Evolutionary conservation across 208 protist species (phyloP).

Genomic region (Jaenimonas drosophilae): DNA sequence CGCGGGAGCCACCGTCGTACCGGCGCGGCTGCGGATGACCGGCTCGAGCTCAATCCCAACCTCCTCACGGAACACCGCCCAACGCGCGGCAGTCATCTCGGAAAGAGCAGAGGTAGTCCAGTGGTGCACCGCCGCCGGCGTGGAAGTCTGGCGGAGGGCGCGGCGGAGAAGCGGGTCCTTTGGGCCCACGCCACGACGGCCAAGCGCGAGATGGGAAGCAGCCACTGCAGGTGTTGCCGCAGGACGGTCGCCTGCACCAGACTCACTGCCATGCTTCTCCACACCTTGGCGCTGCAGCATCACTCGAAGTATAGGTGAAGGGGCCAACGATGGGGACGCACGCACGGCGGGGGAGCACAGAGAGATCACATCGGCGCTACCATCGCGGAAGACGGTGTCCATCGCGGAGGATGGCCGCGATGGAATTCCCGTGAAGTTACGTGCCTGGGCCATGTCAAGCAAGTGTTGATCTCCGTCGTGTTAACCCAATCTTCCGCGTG

Average conservation of each 20-base stretch:
- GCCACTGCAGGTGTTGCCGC: too few relatives aligned
- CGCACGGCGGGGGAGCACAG: slow-evolving; percentile 4
- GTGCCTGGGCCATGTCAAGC: too few relatives aligned
- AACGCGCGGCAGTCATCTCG: slow-evolving; percentile 51
- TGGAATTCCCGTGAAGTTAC: too few relatives aligned
- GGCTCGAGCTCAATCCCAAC: slow-evolving; percentile 61
- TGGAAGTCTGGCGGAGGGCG: neutral
- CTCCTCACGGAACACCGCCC: slow-evolving; percentile 60
- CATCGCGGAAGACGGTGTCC: slow-evolving; percentile 21
- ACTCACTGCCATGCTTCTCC: too few relatives aligned
- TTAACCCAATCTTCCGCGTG: too few relatives aligned
- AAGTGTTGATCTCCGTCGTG: too few relatives aligned
- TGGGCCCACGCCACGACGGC: neutral
- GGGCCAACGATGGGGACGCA: slow-evolving; percentile 16
- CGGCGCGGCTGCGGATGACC: slow-evolving; percentile 3
- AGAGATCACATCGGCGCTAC: slow-evolving; percentile 1
- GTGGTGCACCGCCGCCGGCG: slow-evolving; percentile 13
- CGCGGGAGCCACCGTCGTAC: slow-evolving; percentile 1
- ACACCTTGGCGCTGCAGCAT: too few relatives aligned
- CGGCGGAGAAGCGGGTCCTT: slow-evolving; percentile 1
- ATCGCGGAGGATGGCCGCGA: too few relatives aligned
- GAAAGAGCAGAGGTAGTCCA: slow-evolving; percentile 42
- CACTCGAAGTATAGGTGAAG: slow-evolving; percentile 32
- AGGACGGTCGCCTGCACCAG: too few relatives aligned
- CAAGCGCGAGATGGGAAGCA: too few relatives aligned